Evolutionary conservation across 768 basidiomycete genomes (phyloP).

Genomic region (Candolleomyces aberdarensis): DNA sequence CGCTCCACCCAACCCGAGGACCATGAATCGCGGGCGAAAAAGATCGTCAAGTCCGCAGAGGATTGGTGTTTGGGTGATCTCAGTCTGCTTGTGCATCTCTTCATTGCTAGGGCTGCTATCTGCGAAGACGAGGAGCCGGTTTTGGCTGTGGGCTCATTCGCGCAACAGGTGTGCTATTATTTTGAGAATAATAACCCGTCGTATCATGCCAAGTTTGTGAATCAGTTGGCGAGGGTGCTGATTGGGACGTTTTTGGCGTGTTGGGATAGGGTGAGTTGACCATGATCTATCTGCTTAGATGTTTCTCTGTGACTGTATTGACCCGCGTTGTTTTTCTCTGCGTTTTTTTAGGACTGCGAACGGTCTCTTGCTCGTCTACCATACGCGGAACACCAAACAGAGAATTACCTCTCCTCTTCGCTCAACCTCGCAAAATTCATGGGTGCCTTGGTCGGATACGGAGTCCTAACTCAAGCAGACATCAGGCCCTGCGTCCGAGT

Average conservation of each 20-base stretch:
- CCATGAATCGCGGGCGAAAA: not conserved
- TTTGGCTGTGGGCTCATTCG: not conserved
- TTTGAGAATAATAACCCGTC: not conserved
- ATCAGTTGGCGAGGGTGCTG: not conserved
- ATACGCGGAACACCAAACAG: not conserved
- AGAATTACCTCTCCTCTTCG: not conserved
- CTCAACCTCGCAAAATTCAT: not conserved
- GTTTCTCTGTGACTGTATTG: not conserved
- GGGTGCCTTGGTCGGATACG: not conserved
- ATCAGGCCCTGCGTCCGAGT: not conserved
- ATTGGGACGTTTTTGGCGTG: not conserved
- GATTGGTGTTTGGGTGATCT: not conserved
- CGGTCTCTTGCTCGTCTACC: not conserved
- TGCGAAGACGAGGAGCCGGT: not conserved
- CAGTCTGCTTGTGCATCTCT: not conserved
- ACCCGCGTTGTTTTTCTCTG: not conserved
- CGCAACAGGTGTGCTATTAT: not conserved
- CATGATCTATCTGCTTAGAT: too few relatives aligned
- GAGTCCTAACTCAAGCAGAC: not conserved
- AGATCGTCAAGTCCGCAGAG: not conserved
- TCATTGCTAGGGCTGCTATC: not conserved
- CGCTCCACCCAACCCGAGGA: not conserved
- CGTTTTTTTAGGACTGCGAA: not conserved
- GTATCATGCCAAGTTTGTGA: not conserved
- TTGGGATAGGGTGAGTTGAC: not conserved